Conservation (phyloP, 345 rosid genomes). For the Salix brachista region DNA sequence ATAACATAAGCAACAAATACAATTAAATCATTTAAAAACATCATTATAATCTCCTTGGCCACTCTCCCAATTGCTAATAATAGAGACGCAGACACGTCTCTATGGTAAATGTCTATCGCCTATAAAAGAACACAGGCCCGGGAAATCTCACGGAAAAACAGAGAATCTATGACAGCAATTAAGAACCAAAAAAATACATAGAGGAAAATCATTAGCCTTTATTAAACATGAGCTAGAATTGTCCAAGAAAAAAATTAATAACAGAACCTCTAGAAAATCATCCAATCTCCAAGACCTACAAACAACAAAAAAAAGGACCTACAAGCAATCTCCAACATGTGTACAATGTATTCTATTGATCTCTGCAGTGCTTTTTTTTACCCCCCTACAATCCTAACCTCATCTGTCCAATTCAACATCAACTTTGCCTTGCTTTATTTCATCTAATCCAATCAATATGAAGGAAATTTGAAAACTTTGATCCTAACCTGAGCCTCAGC, state of each 20-base stretch:
- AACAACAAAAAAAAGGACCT: neutral
- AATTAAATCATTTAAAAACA: neutral
- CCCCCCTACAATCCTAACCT: neutral
- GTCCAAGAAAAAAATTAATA: neutral
- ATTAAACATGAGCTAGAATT: neutral
- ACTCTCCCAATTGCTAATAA: neutral
- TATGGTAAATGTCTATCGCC: neutral
- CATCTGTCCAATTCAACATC: neutral
- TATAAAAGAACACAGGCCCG: neutral
- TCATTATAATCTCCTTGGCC: neutral
- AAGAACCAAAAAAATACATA: no score
- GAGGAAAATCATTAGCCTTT: neutral
- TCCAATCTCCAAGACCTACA: neutral
- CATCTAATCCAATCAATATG: neutral
- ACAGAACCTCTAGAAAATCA: neutral
- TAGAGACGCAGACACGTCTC: neutral
- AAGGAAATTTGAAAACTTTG: neutral
- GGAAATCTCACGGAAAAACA: neutral
- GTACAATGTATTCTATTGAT: neutral
- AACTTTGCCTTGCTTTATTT: neutral
- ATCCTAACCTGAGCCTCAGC: slow-evolving; percentile 80
- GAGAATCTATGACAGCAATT: neutral
- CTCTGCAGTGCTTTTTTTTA: neutral
- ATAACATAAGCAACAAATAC: neutral
- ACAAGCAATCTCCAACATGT: neutral